Conservation (phyloP, 2,329 filamentous ascomycete species). For the Colletotrichum noveboracense region DNA sequence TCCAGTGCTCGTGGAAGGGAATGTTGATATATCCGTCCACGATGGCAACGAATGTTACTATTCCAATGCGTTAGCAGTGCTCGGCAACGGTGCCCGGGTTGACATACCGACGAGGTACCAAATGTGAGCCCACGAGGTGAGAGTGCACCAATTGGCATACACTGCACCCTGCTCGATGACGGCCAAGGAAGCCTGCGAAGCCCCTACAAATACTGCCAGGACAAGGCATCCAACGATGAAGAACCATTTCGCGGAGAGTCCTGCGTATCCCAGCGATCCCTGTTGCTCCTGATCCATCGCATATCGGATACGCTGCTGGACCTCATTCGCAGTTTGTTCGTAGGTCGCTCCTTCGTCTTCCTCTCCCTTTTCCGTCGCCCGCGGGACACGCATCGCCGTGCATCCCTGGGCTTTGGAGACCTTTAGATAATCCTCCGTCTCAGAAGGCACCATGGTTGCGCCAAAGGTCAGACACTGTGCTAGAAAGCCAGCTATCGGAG, state of each 20-base stretch:
- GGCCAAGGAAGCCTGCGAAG: neutral
- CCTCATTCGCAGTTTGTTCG: neutral
- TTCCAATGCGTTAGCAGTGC: neutral
- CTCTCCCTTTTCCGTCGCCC: neutral
- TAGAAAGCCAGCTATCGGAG: neutral
- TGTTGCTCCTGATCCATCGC: neutral
- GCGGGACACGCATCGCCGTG: neutral
- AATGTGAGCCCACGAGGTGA: neutral
- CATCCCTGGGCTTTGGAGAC: neutral
- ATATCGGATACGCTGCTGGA: neutral
- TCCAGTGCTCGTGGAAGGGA: neutral
- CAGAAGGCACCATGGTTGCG: neutral
- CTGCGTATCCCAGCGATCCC: neutral
- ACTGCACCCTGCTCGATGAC: neutral
- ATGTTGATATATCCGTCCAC: neutral
- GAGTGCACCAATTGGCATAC: neutral
- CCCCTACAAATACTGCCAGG: neutral
- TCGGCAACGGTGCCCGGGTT: neutral
- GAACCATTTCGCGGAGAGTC: neutral
- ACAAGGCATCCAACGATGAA: neutral
- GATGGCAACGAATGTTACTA: neutral
- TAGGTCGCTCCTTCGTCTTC: neutral
- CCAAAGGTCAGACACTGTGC: neutral
- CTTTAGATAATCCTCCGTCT: neutral
- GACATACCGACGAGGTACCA: neutral